Evolutionary conservation across 768 basidiomycete species (phyloP), one percentile per base, ranked within the genome.

Genomic region (Lactarius hatsudake): DNA sequence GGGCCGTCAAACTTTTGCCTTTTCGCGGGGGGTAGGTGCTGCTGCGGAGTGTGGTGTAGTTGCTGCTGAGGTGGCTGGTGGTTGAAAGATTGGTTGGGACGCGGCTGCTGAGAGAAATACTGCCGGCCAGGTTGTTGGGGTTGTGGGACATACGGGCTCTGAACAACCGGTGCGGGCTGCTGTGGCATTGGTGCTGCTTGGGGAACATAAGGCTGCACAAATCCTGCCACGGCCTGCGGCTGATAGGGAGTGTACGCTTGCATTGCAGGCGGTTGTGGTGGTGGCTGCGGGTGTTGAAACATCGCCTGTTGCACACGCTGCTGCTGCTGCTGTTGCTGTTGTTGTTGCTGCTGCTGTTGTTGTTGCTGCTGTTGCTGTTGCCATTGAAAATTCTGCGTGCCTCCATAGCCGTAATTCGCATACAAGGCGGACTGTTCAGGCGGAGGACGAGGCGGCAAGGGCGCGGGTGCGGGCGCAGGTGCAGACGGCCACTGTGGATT

Each of bases 21-120:
- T 76, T 97, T 97, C 1, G 94, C 94, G 3, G 95, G 94, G 10
- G 95, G 95, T n/a, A 88, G 81, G 73, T 93, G 89, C 72, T 91
- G 90, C 42, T 89, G 88, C 12, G 89, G 85, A 0, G 85, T 79
- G 69, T 92, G 90, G 70, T 88, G 82, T 28, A 80, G 62, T 63
- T 75, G 78, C 59, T 83, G 84, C 58, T 70, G 73, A 34, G 74
- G 74, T 43, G 69, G 69, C 17, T 69, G 71, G 64, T 73, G 71
- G 59, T 73, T 36, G 48, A 66, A 75, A 38, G 81, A 84, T 58
- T 78, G 83, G 70, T 78, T 83, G 62, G 78, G 80, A 69, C 81
- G 83, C 75, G 76, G 77, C 13, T 74, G 74, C n/a, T 74, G 79
- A 64, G 79, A 74, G n/a, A 78, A 78, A 58, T 82, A 83, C 38